These are phyloP conservation scores for Aspergillus puulaauensis DNA, from an alignment of 2,329 filamentous ascomycete genomes.

Conservation along the genomic window DNA sequence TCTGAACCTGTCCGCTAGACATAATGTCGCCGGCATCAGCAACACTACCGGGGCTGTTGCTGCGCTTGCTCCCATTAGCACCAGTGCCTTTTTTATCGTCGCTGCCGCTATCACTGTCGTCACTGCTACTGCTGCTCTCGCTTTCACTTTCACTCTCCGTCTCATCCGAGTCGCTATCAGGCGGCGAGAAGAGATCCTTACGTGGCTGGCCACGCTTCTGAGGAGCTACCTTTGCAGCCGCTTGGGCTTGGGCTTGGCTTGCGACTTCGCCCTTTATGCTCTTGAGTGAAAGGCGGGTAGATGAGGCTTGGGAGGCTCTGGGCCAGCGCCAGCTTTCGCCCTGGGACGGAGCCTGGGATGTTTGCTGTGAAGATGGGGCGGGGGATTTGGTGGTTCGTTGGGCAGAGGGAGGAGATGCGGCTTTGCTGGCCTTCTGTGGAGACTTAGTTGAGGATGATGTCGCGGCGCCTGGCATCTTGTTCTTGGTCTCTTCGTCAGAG, in stretches of 20 bases:
- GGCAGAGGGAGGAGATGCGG: background rate
- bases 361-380: conserved; percentile 26
- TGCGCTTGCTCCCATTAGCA: background rate
- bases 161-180: conserved; percentile 18
- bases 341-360: background rate
- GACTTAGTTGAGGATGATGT: background rate
- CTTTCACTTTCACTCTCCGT: conserved; percentile 16
- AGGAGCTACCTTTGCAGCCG: background rate
- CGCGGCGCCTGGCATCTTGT: background rate
- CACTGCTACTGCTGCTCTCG: conserved; percentile 13
- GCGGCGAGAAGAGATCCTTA: conserved; percentile 9
- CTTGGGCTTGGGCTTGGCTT: background rate
- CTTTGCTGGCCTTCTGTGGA: background rate
- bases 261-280: background rate
- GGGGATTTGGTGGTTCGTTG: conserved; percentile 19
- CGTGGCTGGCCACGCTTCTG: background rate
- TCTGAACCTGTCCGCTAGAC: conserved; percentile 20
- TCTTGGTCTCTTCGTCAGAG: conserved; percentile 3
- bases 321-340: background rate
- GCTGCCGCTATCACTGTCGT: conserved; percentile 14
- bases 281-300: background rate
- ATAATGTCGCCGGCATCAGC: conserved; percentile 23
- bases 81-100: background rate
- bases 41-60: background rate
- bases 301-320: background rate